Evolutionary conservation across 2,329 filamentous ascomycete species (phyloP), one percentile per base, ranked within the genome.

Genomic region (Fusarium nelsonii): DNA sequence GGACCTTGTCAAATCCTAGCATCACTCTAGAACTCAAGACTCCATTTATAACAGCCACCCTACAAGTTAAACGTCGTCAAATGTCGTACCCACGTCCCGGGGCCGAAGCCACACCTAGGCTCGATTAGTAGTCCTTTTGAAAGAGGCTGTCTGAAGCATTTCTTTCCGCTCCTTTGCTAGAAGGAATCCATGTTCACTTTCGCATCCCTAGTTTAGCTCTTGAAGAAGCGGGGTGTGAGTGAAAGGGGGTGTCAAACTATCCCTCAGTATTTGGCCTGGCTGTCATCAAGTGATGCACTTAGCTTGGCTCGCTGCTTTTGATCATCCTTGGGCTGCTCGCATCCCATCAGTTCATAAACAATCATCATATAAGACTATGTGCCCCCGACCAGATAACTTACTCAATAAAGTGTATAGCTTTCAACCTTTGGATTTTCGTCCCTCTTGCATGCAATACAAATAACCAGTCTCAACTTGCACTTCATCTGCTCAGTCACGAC

Each of bases 91-190:
- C 72, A 69, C 59, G 63, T 62, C 72, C 61, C 64, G 69, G 63
- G 68, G 66, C 72, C 63, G 67, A 74, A 74, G 69, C 69, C 69
- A 73, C 69, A 61, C 61, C 70, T 73, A 50, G 56, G 40, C 66
- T 72, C 51, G 40, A 74, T 74, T 74, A 63, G 72, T 63, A 51
- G 53, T 16, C 59, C 44, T 30, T 39, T 55, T 43, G 49, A 65
- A 73, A 63, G 68, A 73, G 73, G 71, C 71, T 74, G 71, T 71
- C 72, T 74, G 49, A 68, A 71, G 61, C 57, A 55, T 67, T 64
- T 64, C 51, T 66, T 68, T 67, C 63, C 52, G 55, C 69, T 71
- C 55, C 58, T 72, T 64, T 61, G 56, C 60, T n/a, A 64, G 69
- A 63, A 63, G 64, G 56, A 65, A 68, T 45, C 66, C 67, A 69